A percentile compares a stretch with the other conserved stretches of the same genome.
These are phyloP conservation scores for Fusarium incarnatum DNA, from an alignment of 2,329 filamentous ascomycete genomes.

Conservation along the genomic window DNA sequence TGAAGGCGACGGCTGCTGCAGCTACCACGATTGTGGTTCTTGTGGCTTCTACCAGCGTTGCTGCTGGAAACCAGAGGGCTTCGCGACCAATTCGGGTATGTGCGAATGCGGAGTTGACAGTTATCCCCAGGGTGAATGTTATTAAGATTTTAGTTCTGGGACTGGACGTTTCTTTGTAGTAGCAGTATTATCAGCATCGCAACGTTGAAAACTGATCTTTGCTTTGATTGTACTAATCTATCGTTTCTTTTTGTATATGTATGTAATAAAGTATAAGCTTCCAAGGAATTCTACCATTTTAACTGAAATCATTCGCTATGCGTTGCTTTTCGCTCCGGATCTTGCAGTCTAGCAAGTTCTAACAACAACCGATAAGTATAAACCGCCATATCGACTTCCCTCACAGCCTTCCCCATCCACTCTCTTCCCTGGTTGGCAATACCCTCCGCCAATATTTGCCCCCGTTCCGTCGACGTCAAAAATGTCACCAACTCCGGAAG, in stretches of 20 bases:
- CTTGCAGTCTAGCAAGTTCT: slow-evolving; percentile 62
- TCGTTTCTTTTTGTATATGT: neutral
- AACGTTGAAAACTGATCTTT: neutral
- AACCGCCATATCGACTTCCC: slow-evolving; percentile 69
- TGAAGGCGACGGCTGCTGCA: neutral
- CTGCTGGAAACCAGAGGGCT: neutral
- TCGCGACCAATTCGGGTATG: accelerated
- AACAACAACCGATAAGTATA: slow-evolving; percentile 72
- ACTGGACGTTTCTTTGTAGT: neutral
- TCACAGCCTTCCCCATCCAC: slow-evolving; percentile 66
- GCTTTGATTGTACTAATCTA: neutral
- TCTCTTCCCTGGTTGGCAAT: slow-evolving; percentile 66
- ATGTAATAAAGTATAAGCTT: neutral
- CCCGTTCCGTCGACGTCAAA: slow-evolving; percentile 58
- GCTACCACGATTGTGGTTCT: too few species aligned
- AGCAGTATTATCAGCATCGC: accelerated
- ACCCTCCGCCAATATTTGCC: slow-evolving; percentile 59
- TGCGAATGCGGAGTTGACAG: neutral
- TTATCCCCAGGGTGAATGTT: neutral
- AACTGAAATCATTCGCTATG: neutral
- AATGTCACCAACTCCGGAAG: slow-evolving; percentile 63
- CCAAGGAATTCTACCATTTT: neutral
- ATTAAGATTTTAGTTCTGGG: accelerated
- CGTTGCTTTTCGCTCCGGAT: slow-evolving; percentile 42
- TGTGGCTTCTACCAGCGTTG: neutral